Evolutionary conservation across 805 yeast species (phyloP).

Genomic region (Ogataea siamensis): DNA sequence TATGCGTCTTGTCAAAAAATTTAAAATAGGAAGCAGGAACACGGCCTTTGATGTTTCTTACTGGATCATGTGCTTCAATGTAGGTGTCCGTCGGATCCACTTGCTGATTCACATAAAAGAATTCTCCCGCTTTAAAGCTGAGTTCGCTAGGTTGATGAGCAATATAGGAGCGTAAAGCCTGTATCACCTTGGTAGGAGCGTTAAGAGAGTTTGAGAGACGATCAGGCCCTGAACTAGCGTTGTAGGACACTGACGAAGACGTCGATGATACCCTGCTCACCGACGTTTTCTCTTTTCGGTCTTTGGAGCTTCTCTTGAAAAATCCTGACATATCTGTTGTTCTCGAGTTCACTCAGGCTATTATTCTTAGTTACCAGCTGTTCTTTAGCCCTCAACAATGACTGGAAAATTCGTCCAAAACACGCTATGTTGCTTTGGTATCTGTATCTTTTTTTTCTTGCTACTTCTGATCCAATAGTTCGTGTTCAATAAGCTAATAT

Average conservation of each 20-base stretch:
- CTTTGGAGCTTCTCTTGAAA: constrained; percentile 34
- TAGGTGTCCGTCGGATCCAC: constrained; percentile 50
- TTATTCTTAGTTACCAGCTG: neutral
- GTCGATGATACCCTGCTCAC: constrained; percentile 22
- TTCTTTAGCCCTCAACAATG: too few species aligned
- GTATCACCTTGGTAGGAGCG: constrained; percentile 80
- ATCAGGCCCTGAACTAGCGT: constrained; percentile 4
- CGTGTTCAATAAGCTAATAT: constrained; percentile 6
- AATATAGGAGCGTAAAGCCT: constrained; percentile 72
- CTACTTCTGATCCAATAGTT: neutral
- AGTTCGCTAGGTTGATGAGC: constrained; percentile 83
- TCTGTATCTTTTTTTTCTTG: too few species aligned
- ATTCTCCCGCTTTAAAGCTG: constrained; percentile 77
- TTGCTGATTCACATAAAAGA: constrained; percentile 73
- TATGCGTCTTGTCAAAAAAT: constrained; percentile 58
- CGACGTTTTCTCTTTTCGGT: constrained; percentile 22
- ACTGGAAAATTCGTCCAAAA: too few species aligned
- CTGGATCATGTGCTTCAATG: constrained; percentile 89
- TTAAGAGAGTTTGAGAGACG: constrained; percentile 23
- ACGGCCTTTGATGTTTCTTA: constrained; percentile 71
- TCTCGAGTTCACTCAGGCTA: neutral
- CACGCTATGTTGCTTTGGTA: too few species aligned
- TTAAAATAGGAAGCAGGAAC: constrained; percentile 87
- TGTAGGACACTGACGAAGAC: constrained; percentile 17
- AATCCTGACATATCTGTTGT: constrained; percentile 25